A percentile compares a stretch with the other conserved stretches of the same genome.
These are phyloP conservation scores for Tetrapisispora namnaoensis DNA, from an alignment of 805 yeast genomes.

Conservation along the genomic window DNA sequence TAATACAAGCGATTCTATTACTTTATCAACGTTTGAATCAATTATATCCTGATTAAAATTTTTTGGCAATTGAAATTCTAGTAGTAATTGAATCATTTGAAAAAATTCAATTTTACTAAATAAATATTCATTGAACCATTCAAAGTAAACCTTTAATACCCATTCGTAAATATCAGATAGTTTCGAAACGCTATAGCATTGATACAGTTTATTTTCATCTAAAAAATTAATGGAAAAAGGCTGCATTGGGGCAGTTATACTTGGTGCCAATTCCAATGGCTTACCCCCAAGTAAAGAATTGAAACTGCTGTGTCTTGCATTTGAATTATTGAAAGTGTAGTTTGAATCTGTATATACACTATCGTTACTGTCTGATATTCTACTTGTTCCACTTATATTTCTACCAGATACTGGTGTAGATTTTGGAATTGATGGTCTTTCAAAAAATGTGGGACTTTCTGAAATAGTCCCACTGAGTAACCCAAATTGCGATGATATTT, in stretches of 20 bases:
- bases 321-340: constrained; percentile 27
- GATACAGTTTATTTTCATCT: constrained; percentile 39
- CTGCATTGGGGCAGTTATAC: constrained; percentile 39
- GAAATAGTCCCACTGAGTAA: not conserved
- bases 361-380: constrained; percentile 23
- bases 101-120: constrained; percentile 45
- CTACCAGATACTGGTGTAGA: constrained; percentile 9
- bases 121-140: constrained; percentile 44
- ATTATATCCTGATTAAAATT: constrained; percentile 42
- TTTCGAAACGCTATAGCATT: constrained; percentile 38
- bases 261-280: constrained; percentile 26
- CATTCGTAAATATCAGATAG: constrained; percentile 43
- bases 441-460: constrained; percentile 6
- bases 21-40: constrained; percentile 39
- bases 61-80: constrained; percentile 42
- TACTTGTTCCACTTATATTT: constrained; percentile 17
- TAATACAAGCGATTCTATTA: constrained; percentile 34
- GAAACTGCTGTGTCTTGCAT: constrained; percentile 25
- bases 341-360: constrained; percentile 27
- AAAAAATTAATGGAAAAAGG: constrained; percentile 47
- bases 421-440: constrained; percentile 15
- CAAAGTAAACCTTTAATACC: constrained; percentile 39
- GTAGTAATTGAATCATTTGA: constrained; percentile 40
- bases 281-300: constrained; percentile 26
- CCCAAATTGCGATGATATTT: not conserved